phyloP scores from a whole-genome alignment of 176 grass and related monocot genomes.

The Zea luxurians region DNA sequence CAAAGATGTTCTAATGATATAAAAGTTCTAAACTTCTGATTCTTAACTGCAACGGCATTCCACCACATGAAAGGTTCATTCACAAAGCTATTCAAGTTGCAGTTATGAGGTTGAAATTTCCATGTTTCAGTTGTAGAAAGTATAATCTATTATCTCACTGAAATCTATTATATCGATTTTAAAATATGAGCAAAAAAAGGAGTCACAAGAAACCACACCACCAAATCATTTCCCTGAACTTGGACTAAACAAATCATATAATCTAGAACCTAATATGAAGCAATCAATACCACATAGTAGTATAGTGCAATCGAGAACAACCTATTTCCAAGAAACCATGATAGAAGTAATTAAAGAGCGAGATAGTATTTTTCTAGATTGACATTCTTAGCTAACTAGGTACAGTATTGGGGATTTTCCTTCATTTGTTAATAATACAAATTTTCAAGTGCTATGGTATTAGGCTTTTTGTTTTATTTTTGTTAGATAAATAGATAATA shows the following conservation, averaged over 20 bases:
- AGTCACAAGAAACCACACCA: neutral
- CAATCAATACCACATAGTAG: neutral
- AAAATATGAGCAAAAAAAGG: neutral
- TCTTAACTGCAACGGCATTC: neutral
- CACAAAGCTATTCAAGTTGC: constrained; percentile 10
- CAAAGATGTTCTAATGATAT: neutral
- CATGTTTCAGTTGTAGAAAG: neutral
- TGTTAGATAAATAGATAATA: too few relatives aligned
- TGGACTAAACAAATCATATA: neutral
- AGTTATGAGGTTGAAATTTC: neutral
- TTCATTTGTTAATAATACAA: neutral
- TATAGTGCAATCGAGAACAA: neutral
- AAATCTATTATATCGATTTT: neutral
- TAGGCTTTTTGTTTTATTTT: neutral
- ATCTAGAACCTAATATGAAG: neutral
- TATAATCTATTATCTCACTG: neutral
- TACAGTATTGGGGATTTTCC: neutral
- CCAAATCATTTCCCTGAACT: neutral
- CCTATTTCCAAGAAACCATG: neutral
- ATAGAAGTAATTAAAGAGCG: neutral
- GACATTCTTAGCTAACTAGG: neutral
- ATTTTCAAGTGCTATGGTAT: neutral
- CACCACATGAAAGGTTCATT: constrained; percentile 13
- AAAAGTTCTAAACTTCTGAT: neutral
- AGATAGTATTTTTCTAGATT: neutral